Evolutionary conservation across 1,284 basidiomycete genomes (phyloP), one percentile per base, ranked within the genome.

Genomic region (Tylopilus sp.): DNA sequence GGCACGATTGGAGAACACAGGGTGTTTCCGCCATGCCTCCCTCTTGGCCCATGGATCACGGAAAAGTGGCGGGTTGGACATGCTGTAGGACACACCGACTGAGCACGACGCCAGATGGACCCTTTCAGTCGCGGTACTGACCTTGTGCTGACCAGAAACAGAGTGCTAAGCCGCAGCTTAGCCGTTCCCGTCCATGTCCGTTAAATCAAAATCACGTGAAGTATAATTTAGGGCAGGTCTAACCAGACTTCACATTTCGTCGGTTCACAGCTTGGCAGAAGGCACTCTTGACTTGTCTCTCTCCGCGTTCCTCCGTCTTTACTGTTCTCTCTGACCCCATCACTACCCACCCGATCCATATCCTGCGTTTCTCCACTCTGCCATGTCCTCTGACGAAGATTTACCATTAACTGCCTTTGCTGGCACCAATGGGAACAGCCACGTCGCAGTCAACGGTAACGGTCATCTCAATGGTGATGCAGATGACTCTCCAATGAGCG

Each of bases 21-120:
- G 84, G 64, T 83, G 83, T 71, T 86, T 93, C 62, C 93, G 80
- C 93, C 93, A 97, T 45, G 92, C 91, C 66, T 97, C 93, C 54
- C 86, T 77, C 73, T 90, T 92, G 19, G 90, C 91, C 94, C 93
- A 97, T 46, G 93, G 92, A 68, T 97, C 93, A 69, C 91, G 84
- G 68, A 86, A 95, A 48, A 92, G 72, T 37, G 86, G 86, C 41
- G 74, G 75, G 55, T 77, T 77, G 35, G 78, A 60, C 82, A 85
- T 86, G 57, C 67, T 64, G 52, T 53, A 15, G 37, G 31, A 58
- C 16, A 53, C 38, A 23, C 36, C 4, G 54, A 21, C 49, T 52
- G 40, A 54, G 51, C 48, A 48, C 48, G 37, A 41, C 45, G 38
- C 37, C 37, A 15, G 26, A 42, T 26, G 18, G 36, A 10, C 1